Evolutionary conservation across 805 yeast genomes (phyloP), one percentile per base, ranked within the genome.

Genomic region (Ascoidea tarda): DNA sequence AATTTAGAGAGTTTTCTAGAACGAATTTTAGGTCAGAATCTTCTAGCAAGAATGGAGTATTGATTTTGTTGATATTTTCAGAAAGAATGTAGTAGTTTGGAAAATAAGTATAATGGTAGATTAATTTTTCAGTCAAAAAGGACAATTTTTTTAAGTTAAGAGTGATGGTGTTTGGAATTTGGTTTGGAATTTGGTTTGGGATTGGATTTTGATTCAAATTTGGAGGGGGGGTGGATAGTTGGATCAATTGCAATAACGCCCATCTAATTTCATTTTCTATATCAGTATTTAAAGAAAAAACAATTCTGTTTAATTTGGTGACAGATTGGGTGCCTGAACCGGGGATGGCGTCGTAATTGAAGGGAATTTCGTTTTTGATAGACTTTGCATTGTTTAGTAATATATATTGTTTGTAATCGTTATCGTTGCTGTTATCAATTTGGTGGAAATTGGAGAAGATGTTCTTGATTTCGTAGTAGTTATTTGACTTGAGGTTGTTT

Each of bases 291-390:
- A 55, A 46, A 8, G 56, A 38, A 31, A 54, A 49, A 5, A 45
- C 38, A 32, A 55, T 33, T 32, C 58, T 32, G 16, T 50, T 38
- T 16, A 54, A 10, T 6, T 52, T 32, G n/a, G 49, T 51, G 12
- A 52, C 32, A 5, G 56, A 51, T 28, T 33, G 48, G 14, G 16
- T 16, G 3, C 55, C 55, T 5, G 54, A 56, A 3, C 58, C 58
- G 1, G 57, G 58, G 33, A 55, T 48, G 5, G 57, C 57, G 31
- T 47, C 46, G 44, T 53, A 54, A 46, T 53, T 53, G 33, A 54
- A 54, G 16, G 54, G 52, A 5, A 44, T 16, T 8, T 53, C 14
- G 5, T 50, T 51, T n/a, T 14, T 50, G 5, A 38, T 6, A 32
- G 16, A 38, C 32, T 54, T 28, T 45, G 48, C 31, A 47, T 49